A percentile compares a stretch with the other conserved stretches of the same genome.
phyloP scores from a whole-genome alignment of 768 basidiomycete genomes.

The Brasilioporus rufonigricans region DNA sequence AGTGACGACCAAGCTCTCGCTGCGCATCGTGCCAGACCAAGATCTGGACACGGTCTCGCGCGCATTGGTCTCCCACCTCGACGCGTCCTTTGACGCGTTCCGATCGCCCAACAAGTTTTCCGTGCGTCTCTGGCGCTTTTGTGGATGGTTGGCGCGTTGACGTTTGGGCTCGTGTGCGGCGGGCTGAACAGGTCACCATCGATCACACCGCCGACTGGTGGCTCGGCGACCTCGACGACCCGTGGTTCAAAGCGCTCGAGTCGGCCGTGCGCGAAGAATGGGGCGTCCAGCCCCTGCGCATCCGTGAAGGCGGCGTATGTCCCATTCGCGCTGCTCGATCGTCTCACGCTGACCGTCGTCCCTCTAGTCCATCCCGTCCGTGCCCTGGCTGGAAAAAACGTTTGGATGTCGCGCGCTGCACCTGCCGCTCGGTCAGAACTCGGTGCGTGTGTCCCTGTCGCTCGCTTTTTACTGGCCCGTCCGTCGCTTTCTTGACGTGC shows the following conservation, averaged over 20 bases:
- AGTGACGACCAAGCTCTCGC: constrained; percentile 81
- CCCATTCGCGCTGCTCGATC: neutral
- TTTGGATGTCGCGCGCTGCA: constrained; percentile 89
- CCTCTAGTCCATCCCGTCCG: constrained; percentile 82
- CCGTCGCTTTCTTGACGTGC: neutral
- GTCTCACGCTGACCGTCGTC: neutral
- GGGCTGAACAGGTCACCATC: constrained; percentile 58
- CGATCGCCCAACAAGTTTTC: constrained; percentile 70
- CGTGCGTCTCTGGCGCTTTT: constrained; percentile 37
- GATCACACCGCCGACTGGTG: constrained; percentile 94
- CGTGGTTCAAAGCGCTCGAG: constrained; percentile 86
- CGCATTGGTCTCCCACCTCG: constrained; percentile 58
- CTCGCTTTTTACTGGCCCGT: no score
- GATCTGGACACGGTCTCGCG: constrained; percentile 66
- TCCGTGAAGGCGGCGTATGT: constrained; percentile 90
- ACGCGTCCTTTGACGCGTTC: constrained; percentile 54
- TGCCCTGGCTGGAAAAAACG: constrained; percentile 91
- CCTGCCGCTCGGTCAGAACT: constrained; percentile 91
- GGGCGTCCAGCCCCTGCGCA: constrained; percentile 80
- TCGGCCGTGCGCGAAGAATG: constrained; percentile 82
- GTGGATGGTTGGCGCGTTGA: no score
- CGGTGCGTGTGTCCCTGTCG: constrained; percentile 44
- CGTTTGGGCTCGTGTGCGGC: no score
- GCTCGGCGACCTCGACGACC: constrained; percentile 83
- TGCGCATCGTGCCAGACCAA: constrained; percentile 96